Conservation (phyloP, 2,329 filamentous ascomycete species). For the Exophiala sideris region DNA sequence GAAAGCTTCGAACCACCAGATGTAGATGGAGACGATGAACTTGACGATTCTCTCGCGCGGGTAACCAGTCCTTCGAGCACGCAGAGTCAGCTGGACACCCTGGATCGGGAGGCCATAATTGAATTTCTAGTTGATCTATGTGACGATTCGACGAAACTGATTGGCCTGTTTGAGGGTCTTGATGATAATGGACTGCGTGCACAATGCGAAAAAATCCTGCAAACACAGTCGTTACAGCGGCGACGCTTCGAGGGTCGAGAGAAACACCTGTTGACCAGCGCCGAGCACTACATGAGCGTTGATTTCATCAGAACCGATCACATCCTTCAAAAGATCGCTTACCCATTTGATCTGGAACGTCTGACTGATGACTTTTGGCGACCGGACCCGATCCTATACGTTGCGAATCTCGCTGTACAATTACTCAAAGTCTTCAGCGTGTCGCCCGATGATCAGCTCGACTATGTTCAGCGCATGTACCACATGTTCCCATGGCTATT, state of each 20-base stretch:
- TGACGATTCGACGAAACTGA: slow-evolving; percentile 13
- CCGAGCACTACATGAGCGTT: slow-evolving; percentile 30
- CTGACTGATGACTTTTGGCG: slow-evolving; percentile 30
- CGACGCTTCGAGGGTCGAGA: slow-evolving; percentile 30
- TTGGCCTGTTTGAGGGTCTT: slow-evolving; percentile 11
- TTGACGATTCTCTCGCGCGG: not conserved
- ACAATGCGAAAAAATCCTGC: not conserved
- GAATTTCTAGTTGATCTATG: slow-evolving; percentile 16
- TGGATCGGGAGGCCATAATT: slow-evolving; percentile 22
- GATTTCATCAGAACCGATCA: slow-evolving; percentile 37
- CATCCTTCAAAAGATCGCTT: slow-evolving; percentile 33
- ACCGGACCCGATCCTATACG: slow-evolving; percentile 39
- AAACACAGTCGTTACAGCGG: slow-evolving; percentile 4
- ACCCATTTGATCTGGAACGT: slow-evolving; percentile 23
- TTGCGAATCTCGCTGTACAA: slow-evolving; percentile 45
- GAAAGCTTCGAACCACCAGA: slow-evolving; percentile 4
- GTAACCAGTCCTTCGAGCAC: slow-evolving; percentile 1
- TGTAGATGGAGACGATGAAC: not conserved
- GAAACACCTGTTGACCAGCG: slow-evolving; percentile 29
- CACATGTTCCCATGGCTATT: slow-evolving; percentile 18
- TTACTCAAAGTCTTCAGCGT: slow-evolving; percentile 33
- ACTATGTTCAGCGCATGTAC: slow-evolving; percentile 15
- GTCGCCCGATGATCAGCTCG: not conserved
- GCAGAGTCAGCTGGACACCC: slow-evolving; percentile 8
- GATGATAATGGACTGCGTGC: not conserved